Percentiles rank a stretch among this genome's conserved stretches.
Conservation (phyloP, 164 flowering plant species). For the Magnolia changhungtana region DNA sequence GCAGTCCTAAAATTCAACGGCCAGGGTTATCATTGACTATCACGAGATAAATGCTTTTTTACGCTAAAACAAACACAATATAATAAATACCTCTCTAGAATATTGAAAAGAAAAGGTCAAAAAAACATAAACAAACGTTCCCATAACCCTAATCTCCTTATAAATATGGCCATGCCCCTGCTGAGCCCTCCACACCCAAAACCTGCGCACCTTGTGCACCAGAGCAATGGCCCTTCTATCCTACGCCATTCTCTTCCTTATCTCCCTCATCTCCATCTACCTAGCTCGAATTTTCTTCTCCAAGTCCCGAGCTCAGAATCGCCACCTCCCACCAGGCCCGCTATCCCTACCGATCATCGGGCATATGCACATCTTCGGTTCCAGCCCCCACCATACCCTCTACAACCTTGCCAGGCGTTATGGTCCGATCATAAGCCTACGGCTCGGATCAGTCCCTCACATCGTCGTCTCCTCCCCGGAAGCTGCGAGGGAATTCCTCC, state of each 20-base stretch:
- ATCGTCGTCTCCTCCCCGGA: conserved; percentile 45
- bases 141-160: too few relatives aligned
- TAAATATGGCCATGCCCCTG: too few relatives aligned
- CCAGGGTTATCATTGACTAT: too few relatives aligned
- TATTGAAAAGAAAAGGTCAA: too few relatives aligned
- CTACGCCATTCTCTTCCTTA: conserved; percentile 17
- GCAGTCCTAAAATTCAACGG: too few relatives aligned
- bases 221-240: conserved; percentile 4
- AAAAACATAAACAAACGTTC: too few relatives aligned
- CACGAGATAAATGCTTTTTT: too few relatives aligned
- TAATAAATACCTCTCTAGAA: too few relatives aligned
- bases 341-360: conserved; percentile 48
- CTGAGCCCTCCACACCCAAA: too few relatives aligned
- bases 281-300: conserved; percentile 13
- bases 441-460: conserved; percentile 41
- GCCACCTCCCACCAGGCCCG: conserved; percentile 52
- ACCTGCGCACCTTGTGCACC: too few relatives aligned
- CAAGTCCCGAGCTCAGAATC: not conserved
- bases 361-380: conserved; percentile 53
- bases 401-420: conserved; percentile 32
- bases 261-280: conserved; percentile 24
- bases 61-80: too few relatives aligned
- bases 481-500: conserved; percentile 43
- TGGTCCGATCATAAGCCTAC: conserved; percentile 51
- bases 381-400: conserved; percentile 43